Base-by-base conservation (phyloP, 2,329 filamentous ascomycete species). In the Didymella segeticola region DNA sequence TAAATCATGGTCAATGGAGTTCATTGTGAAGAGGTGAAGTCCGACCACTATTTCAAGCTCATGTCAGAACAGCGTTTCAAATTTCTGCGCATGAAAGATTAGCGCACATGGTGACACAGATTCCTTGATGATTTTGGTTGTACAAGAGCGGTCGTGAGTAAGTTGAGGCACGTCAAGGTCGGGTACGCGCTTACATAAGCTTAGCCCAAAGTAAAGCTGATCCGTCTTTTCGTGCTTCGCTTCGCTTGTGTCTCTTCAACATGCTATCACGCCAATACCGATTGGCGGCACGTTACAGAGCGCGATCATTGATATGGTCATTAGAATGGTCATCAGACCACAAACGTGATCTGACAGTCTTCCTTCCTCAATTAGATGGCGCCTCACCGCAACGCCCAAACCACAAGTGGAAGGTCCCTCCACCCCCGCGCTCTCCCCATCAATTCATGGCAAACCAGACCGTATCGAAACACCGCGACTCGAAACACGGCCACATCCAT, bases 341-440 rank as follows among this genome's bases (percentile, higher is more conserved):
- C 20, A 17, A 30, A 7, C 23, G 30, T 23, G 26, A 31, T 25
- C 23, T 25, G 23, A 43, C 23, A 47, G 26, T 47, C 50, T 43
- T 47, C 50, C 43, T 53, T 53, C 50, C 50, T 26, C 39, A 43
- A 43, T 27, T 19, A 47, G 50, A 48, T 43, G 31, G 51, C 33
- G 38, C 39, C 45, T 49, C 39, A 14, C 34, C 20, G 39, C 46
- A 20, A 29, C 19, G 39, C 45, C 34, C 41, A 43, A 47, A 29
- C 51, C 39, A 23, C 33, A 54, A 39, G 27, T 29, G 51, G 51
- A 54, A 54, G 51, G 51, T 54, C 51, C 39, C 22, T 45, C 34
- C 41, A 50, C 42, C 52, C 47, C 52, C 52, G 52, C 52, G 52
- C 42, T 43, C 37, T 46, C n/a, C 41, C 29, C 34, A 5, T 43